Evolutionary conservation across 2,329 filamentous ascomycete genomes (phyloP).

Genomic region (Talaromyces albobiverticillius): DNA sequence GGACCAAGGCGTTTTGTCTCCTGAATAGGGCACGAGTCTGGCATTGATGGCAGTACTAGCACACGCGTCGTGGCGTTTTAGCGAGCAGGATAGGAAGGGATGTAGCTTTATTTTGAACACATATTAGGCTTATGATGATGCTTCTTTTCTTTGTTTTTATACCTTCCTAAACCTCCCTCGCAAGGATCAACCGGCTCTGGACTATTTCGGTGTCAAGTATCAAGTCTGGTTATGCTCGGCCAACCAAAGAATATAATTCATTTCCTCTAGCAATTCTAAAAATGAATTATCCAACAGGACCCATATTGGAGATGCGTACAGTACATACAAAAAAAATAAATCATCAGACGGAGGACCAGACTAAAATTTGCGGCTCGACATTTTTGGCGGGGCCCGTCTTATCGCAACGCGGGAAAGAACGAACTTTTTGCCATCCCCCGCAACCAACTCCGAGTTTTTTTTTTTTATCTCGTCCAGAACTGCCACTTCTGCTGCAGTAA

Average conservation of each 20-base stretch:
- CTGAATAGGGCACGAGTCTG: slow-evolving; percentile 1
- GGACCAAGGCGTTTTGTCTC: slow-evolving; percentile 1
- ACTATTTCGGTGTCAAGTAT: background rate
- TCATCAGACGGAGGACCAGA: too few species aligned
- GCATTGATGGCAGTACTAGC: background rate
- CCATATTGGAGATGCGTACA: too few species aligned
- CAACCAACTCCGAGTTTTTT: background rate
- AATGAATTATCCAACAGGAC: too few species aligned
- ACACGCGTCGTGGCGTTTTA: slow-evolving; percentile 3
- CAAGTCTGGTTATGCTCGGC: too few species aligned
- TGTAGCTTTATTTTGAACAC: background rate
- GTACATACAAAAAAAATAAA: too few species aligned
- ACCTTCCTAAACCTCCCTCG: too few species aligned
- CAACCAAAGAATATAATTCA: too few species aligned
- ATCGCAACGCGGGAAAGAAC: background rate
- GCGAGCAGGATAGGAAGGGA: background rate
- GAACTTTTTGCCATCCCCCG: background rate
- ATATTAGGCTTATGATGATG: too few species aligned
- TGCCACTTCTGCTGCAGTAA: background rate
- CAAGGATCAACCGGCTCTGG: too few species aligned
- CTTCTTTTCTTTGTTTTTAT: background rate
- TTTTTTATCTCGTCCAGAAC: background rate
- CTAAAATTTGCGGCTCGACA: too few species aligned
- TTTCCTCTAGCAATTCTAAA: too few species aligned
- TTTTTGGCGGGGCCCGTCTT: too few species aligned